Conservation (phyloP, 2,329 filamentous ascomycete genomes). For the Colletotrichum cereale region DNA sequence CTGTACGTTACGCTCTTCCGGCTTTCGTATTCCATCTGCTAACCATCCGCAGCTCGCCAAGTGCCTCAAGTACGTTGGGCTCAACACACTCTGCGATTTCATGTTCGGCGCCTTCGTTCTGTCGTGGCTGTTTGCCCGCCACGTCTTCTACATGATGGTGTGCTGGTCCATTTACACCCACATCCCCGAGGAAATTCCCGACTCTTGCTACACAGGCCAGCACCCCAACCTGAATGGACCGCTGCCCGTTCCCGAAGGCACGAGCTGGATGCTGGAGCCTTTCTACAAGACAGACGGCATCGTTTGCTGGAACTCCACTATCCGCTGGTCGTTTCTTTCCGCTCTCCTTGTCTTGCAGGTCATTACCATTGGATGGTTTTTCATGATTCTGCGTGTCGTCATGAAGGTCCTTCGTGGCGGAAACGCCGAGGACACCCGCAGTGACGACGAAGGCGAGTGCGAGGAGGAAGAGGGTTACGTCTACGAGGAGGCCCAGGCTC, state of each 20-base stretch:
- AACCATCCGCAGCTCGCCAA: slow-evolving; percentile 78
- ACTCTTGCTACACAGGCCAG: slow-evolving; percentile 78
- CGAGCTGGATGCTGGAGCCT: slow-evolving; percentile 77
- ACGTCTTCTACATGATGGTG: slow-evolving; percentile 82
- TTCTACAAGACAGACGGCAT: slow-evolving; percentile 78
- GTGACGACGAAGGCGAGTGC: slow-evolving; percentile 84
- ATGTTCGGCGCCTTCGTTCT: slow-evolving; percentile 89
- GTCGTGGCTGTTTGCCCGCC: slow-evolving; percentile 86
- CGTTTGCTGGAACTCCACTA: slow-evolving; percentile 82
- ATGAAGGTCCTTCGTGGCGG: slow-evolving; percentile 82
- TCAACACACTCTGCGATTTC: slow-evolving; percentile 80
- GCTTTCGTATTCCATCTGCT: neutral
- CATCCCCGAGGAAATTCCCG: slow-evolving; percentile 70
- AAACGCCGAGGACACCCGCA: slow-evolving; percentile 86
- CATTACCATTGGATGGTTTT: slow-evolving; percentile 89
- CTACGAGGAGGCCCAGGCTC: slow-evolving; percentile 66
- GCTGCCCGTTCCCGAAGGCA: slow-evolving; percentile 61
- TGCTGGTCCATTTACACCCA: slow-evolving; percentile 86
- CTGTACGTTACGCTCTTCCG: slow-evolving; percentile 67
- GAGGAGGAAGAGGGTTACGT: slow-evolving; percentile 73
- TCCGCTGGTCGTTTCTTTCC: slow-evolving; percentile 82
- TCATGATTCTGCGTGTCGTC: slow-evolving; percentile 87
- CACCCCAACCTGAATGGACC: slow-evolving; percentile 68
- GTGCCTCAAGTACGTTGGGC: slow-evolving; percentile 90
- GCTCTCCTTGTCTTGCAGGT: slow-evolving; percentile 83